Percentiles rank a stretch among this genome's conserved stretches.
Conservation (phyloP, 2,329 filamentous ascomycete genomes). For the Cytospora piceae region DNA sequence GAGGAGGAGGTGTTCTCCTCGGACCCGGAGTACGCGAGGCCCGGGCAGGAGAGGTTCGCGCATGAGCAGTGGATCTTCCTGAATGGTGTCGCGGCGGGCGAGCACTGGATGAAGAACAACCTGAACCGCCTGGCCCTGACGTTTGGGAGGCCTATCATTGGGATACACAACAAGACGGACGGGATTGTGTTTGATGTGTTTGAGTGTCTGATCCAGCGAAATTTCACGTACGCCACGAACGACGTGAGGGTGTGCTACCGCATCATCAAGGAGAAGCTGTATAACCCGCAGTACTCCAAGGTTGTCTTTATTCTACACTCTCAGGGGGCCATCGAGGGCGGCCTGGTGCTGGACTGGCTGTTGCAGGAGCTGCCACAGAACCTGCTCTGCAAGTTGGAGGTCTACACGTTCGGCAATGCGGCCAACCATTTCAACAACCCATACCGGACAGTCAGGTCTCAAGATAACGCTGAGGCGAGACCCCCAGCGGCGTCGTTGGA, state of each 20-base stretch:
- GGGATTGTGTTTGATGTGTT: conserved; percentile 78
- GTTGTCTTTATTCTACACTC: conserved; percentile 77
- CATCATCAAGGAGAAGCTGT: conserved; percentile 65
- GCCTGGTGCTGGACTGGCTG: conserved; percentile 76
- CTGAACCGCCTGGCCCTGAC: conserved; percentile 72
- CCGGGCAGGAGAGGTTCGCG: conserved; percentile 47
- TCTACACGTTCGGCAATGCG: conserved; percentile 78
- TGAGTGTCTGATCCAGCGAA: conserved; percentile 77
- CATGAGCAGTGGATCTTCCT: conserved; percentile 80
- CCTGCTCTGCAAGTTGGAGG: conserved; percentile 69
- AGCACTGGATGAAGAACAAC: conserved; percentile 71
- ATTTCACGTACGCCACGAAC: conserved; percentile 70
- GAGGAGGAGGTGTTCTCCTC: conserved; percentile 52
- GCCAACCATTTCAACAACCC: conserved; percentile 85
- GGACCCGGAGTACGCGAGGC: conserved; percentile 55
- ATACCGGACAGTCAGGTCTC: conserved; percentile 53
- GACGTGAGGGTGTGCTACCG: conserved; percentile 68
- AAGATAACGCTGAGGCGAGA: conserved; percentile 43
- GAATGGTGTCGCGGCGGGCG: conserved; percentile 69
- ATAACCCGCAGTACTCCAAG: conserved; percentile 65
- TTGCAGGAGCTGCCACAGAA: conserved; percentile 71
- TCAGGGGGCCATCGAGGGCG: conserved; percentile 76
- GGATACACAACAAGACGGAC: conserved; percentile 75
- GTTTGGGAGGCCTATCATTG: conserved; percentile 71
- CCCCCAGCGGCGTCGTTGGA: conserved; percentile 42